phyloP scores from a whole-genome alignment of 192 early-diverging fungal genomes.

The Dimargaris verticillata region DNA sequence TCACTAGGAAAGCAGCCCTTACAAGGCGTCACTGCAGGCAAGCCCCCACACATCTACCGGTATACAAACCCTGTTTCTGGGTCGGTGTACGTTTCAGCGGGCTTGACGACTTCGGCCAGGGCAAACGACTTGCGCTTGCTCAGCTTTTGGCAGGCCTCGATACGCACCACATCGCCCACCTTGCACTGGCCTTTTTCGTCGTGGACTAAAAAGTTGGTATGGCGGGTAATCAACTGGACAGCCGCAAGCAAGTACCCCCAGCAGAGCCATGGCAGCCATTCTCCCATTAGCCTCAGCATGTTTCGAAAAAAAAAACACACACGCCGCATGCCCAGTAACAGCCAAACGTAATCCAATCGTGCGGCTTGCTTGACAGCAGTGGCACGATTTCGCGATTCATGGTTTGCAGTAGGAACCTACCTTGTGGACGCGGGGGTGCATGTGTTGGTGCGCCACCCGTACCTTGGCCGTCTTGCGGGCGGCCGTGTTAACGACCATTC shows the following conservation, averaged over 20 bases:
- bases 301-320: neutral
- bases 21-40: too few species aligned
- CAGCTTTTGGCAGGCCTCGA: constrained; percentile 73
- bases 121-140: constrained; percentile 79
- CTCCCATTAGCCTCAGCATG: too few species aligned
- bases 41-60: constrained; percentile 11
- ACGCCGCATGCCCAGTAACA: neutral
- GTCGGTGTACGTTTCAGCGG: constrained; percentile 28
- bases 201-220: constrained; percentile 81
- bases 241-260: neutral
- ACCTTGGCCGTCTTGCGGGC: constrained; percentile 88
- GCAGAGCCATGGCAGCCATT: neutral
- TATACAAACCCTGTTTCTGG: constrained; percentile 27
- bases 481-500: constrained; percentile 73
- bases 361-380: neutral
- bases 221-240: constrained; percentile 51
- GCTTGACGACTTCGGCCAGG: constrained; percentile 63
- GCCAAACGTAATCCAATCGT: neutral
- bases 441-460: constrained; percentile 49
- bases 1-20: too few species aligned
- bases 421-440: constrained; percentile 77
- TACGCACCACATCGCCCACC: constrained; percentile 80
- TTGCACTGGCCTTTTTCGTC: constrained; percentile 66
- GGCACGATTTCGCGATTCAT: neutral
- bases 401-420: constrained; percentile 21